Evolutionary conservation across 441 rosid genomes (phyloP).

Genomic region (Euphorbia schlechtendalii): DNA sequence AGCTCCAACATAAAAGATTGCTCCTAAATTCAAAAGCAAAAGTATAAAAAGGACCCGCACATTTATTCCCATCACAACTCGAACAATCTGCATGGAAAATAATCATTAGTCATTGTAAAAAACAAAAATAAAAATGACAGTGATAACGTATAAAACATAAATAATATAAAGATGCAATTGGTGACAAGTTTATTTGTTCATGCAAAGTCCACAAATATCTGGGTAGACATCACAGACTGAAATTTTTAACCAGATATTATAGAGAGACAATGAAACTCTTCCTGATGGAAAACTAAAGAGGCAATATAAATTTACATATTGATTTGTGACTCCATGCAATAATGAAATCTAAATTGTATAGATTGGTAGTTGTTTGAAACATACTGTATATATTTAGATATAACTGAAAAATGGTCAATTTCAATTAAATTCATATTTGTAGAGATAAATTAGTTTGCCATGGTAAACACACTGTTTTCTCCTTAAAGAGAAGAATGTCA

Average conservation of each 20-base stretch:
- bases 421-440: background rate
- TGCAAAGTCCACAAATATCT: background rate
- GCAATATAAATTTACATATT: background rate
- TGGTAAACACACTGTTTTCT: background rate
- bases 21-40: slow-evolving; percentile 69
- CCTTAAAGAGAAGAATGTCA: too few species aligned
- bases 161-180: background rate
- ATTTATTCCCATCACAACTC: slow-evolving; percentile 71
- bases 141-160: background rate
- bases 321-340: background rate
- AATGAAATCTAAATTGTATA: background rate
- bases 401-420: background rate
- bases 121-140: background rate
- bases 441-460: background rate
- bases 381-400: background rate
- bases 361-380: background rate
- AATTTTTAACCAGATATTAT: background rate
- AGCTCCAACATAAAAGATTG: slow-evolving; percentile 77
- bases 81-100: slow-evolving; percentile 59
- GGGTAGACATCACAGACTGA: background rate
- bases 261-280: slow-evolving; percentile 3
- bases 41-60: slow-evolving; percentile 67
- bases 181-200: background rate
- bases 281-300: slow-evolving; percentile 1
- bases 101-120: slow-evolving; percentile 1